Conservation (phyloP, 768 basidiomycete genomes). For the Mycena alexandri region DNA sequence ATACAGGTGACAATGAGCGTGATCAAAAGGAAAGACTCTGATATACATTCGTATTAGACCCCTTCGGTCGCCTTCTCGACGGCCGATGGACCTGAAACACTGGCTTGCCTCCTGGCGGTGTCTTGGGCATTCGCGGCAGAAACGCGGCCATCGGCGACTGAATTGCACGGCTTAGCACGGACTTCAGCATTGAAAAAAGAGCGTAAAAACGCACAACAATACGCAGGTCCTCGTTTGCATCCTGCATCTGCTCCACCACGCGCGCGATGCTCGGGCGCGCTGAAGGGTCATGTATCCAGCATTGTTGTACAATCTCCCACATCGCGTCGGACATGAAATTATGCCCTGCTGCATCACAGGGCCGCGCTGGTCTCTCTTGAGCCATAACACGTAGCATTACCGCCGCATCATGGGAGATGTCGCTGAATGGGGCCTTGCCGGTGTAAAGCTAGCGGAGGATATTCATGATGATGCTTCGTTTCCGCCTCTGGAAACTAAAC, state of each 20-base stretch:
- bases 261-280: constrained; percentile 34
- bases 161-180: neutral
- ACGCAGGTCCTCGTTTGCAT: constrained; percentile 26
- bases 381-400: constrained; percentile 40
- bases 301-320: constrained; percentile 36
- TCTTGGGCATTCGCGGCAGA: constrained; percentile 18
- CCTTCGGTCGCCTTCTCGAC: constrained; percentile 29
- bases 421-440: constrained; percentile 39
- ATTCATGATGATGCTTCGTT: neutral
- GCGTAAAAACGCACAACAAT: constrained; percentile 1
- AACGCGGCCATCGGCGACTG: constrained; percentile 3
- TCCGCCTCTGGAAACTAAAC: neutral
- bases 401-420: constrained; percentile 36
- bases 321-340: constrained; percentile 33
- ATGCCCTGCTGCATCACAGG: constrained; percentile 22
- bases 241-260: constrained; percentile 37
- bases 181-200: neutral
- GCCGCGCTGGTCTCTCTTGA: constrained; percentile 38
- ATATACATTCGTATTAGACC: constrained; percentile 20
- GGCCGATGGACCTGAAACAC: constrained; percentile 19
- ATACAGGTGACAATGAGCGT: constrained; percentile 11
- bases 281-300: constrained; percentile 34
- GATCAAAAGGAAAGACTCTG: constrained; percentile 31
- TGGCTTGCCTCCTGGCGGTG: constrained; percentile 24
- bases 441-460: constrained; percentile 36